Evolutionary conservation across 2,329 filamentous ascomycete genomes (phyloP), one percentile per base, ranked within the genome.

Genomic region (Aspergillus arachidicola): DNA sequence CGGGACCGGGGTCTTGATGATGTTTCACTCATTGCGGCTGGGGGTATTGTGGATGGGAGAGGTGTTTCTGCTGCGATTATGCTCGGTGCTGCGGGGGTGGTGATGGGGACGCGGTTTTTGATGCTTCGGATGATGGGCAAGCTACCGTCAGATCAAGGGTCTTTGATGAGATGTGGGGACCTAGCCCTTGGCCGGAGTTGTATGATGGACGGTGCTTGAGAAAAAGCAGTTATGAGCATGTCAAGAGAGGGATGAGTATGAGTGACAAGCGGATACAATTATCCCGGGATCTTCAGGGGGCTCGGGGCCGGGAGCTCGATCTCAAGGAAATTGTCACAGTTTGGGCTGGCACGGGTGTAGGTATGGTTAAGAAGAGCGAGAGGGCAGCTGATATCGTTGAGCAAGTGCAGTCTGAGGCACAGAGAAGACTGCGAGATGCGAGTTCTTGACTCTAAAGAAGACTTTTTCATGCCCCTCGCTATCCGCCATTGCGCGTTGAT

Each of bases 61-160:
- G 82, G 82, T 0, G 76, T 78, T 0, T 80, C 80, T 4, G 83
- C 83, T 0, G 82, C 81, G 1, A 70, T 85, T 9, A 70, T 77
- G 1, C 76, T 86, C 0, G 84, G 85, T 0, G 84, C 84, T 1
- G 73, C 78, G 0, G 88, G 84, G 0, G 80, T 84, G 0, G 84
- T 82, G 0, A 80, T 90, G 77, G 89, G 88, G 0, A 90, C 88
- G 0, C 80, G 86, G 11, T 86, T 0, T 87, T 1, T n/a, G 67
- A 75, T 7, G 81, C 82, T 2, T 74, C 63, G 1, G 84, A 87
- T 70, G 85, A 84, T 0, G 85, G 63, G 4, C 57, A 64, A 28
- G n/a, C 43, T 4, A 64, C 64, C 2, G 58, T 53, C 6, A 57
- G 64, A 28, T 65, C 64, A 6, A 56, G 58, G 7, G 64, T 69